A percentile compares a stretch with the other conserved stretches of the same genome.
Evolutionary conservation across 495 filamentous ascomycete genomes (phyloP).

Genomic region (Tricharina praecox): DNA sequence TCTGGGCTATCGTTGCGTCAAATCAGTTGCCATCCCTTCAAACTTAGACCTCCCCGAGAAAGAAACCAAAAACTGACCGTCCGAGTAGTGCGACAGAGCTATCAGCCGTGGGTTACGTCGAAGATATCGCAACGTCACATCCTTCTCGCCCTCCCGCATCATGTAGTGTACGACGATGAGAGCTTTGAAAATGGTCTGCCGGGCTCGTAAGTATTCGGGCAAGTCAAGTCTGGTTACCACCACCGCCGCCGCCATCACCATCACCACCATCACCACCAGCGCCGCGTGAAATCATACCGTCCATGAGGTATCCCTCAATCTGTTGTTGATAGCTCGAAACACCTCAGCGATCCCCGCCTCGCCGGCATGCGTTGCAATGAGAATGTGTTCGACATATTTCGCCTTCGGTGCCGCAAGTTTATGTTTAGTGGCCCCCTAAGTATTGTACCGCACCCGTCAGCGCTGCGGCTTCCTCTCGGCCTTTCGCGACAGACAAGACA

Average conservation of each 20-base stretch:
- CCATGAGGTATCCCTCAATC: slow-evolving; percentile 92
- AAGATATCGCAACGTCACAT: slow-evolving; percentile 74
- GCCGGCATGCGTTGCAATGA: slow-evolving; percentile 85
- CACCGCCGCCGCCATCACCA: neutral
- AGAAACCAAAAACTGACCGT: slow-evolving; percentile 38
- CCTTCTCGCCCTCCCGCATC: slow-evolving; percentile 85
- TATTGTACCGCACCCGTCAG: slow-evolving; percentile 4
- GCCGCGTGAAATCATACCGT: slow-evolving; percentile 35
- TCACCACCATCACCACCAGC: neutral
- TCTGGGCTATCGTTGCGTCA: slow-evolving; percentile 46
- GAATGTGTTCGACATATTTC: slow-evolving; percentile 97
- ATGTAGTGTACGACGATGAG: slow-evolving; percentile 92
- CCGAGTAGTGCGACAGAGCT: slow-evolving; percentile 77
- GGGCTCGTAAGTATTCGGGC: no score
- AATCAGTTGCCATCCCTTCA: neutral
- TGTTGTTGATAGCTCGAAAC: slow-evolving; percentile 73
- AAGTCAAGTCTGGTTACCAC: no score
- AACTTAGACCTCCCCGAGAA: neutral
- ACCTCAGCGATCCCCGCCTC: slow-evolving; percentile 93
- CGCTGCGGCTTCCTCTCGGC: neutral
- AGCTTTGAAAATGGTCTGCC: slow-evolving; percentile 75
- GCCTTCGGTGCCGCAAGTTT: slow-evolving; percentile 97
- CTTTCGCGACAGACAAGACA: slow-evolving; percentile 1
- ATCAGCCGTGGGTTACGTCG: slow-evolving; percentile 68
- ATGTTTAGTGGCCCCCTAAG: slow-evolving; percentile 71